Evolutionary conservation across 805 yeast species (phyloP).

Genomic region (Candida xiaguanensis): DNA sequence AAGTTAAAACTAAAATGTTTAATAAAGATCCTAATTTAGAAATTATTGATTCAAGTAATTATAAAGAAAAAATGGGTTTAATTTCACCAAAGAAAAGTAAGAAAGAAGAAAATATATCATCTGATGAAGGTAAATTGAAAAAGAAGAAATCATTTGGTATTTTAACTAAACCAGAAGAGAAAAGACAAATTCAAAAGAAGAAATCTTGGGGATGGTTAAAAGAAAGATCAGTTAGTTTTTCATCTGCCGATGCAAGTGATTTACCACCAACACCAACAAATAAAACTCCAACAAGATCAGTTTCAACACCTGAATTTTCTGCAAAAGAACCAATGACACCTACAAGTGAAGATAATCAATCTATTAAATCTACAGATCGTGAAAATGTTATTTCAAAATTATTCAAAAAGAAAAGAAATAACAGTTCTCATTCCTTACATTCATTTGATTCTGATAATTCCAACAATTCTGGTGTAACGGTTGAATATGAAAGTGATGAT

Average conservation of each 20-base stretch:
- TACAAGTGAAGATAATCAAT: not conserved
- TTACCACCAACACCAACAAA: slow-evolving; percentile 18
- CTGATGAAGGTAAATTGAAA: slow-evolving; percentile 2
- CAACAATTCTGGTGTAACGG: slow-evolving; percentile 16
- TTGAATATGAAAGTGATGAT: slow-evolving; percentile 24
- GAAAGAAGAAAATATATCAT: not conserved
- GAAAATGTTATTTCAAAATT: slow-evolving; percentile 40
- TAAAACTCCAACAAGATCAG: slow-evolving; percentile 25
- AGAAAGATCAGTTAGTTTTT: slow-evolving; percentile 28
- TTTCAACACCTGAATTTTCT: slow-evolving; percentile 34
- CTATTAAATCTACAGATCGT: slow-evolving; percentile 19
- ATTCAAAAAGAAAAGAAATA: slow-evolving; percentile 22
- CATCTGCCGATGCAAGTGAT: slow-evolving; percentile 21
- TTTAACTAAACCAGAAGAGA: slow-evolving; percentile 1
- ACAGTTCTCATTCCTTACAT: slow-evolving; percentile 2
- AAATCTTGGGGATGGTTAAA: slow-evolving; percentile 41
- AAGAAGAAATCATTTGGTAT: slow-evolving; percentile 14
- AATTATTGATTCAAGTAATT: slow-evolving; percentile 10
- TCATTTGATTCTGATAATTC: slow-evolving; percentile 1
- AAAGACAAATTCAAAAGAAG: slow-evolving; percentile 24
- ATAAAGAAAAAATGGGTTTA: slow-evolving; percentile 2
- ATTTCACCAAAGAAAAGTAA: slow-evolving; percentile 1
- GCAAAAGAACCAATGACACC: not conserved
- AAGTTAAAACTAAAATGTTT: slow-evolving; percentile 8
- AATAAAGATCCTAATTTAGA: slow-evolving; percentile 10